Percentiles rank a stretch among this genome's conserved stretches.
These are phyloP conservation scores for Mucor velutinosus DNA, from an alignment of 371 early-diverging fungal species.

Conservation along the genomic window DNA sequence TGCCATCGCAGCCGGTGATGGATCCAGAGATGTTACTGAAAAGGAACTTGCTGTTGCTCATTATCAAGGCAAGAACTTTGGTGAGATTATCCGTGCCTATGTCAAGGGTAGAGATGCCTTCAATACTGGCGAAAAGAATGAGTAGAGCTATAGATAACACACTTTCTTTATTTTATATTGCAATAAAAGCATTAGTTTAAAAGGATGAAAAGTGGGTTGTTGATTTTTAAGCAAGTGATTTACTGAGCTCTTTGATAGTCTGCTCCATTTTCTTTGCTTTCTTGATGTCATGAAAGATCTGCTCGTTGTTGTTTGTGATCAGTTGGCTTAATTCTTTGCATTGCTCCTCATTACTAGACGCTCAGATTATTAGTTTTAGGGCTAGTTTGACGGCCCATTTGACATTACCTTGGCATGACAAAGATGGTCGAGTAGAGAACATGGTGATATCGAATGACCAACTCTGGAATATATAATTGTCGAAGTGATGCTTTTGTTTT, in stretches of 20 bases:
- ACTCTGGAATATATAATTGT: constrained; percentile 15
- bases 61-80: constrained; percentile 64
- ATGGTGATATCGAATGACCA: constrained; percentile 19
- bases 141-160: background rate
- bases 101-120: constrained; percentile 26
- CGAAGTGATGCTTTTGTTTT: constrained; percentile 6
- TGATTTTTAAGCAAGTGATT: constrained; percentile 1
- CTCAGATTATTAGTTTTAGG: background rate
- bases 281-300: constrained; percentile 7
- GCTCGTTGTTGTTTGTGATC: background rate
- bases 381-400: too few relatives aligned
- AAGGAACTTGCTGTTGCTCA: constrained; percentile 68
- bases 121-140: constrained; percentile 10
- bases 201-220: background rate
- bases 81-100: constrained; percentile 41
- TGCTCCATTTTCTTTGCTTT: constrained; percentile 11
- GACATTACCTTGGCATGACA: constrained; percentile 9
- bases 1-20: constrained; percentile 68
- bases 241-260: constrained; percentile 14
- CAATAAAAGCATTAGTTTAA: background rate
- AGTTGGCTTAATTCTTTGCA: background rate
- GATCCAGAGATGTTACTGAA: constrained; percentile 53
- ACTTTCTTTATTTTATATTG: too few relatives aligned
- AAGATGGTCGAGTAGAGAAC: background rate
- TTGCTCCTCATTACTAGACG: constrained; percentile 1